These are phyloP conservation scores for Sugiyamaella boreocaroliniensis DNA, from an alignment of 805 yeast genomes.

Conservation along the genomic window DNA sequence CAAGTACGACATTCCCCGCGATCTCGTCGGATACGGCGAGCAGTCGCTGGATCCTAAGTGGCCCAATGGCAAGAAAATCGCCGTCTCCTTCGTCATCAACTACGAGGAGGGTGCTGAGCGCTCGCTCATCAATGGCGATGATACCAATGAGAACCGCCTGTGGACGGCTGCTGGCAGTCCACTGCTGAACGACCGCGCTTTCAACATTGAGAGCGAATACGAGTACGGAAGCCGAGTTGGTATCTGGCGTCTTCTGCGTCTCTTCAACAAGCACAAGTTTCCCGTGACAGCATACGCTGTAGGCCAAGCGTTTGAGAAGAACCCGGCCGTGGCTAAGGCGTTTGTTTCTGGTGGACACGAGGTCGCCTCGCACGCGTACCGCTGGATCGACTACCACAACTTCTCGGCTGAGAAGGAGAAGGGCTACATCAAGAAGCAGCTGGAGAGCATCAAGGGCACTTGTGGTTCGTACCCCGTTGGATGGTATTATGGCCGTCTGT, in stretches of 20 bases:
- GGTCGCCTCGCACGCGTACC: conserved; percentile 34
- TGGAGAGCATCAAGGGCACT: conserved; percentile 28
- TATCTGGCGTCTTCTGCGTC: conserved; percentile 31
- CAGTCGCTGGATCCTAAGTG: conserved; percentile 28
- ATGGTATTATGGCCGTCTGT: conserved; percentile 34
- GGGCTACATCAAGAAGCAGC: conserved; percentile 29
- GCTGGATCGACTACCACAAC: conserved; percentile 33
- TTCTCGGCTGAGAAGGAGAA: conserved; percentile 30
- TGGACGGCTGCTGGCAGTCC: conserved; percentile 10
- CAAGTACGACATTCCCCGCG: conserved; percentile 23
- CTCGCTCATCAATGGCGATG: conserved; percentile 29
- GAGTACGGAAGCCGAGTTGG: conserved; percentile 34
- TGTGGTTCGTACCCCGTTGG: conserved; percentile 34
- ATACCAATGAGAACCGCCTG: conserved; percentile 8
- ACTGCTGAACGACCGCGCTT: conserved; percentile 5
- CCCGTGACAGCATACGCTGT: conserved; percentile 35
- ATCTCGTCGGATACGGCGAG: conserved; percentile 31
- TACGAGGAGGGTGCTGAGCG: conserved; percentile 35
- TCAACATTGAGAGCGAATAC: conserved; percentile 30
- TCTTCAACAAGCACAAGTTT: conserved; percentile 30
- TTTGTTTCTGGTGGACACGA: conserved; percentile 36
- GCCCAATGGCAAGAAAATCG: conserved; percentile 32
- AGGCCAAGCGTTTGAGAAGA: conserved; percentile 34
- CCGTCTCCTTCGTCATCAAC: conserved; percentile 31
- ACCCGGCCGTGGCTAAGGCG: conserved; percentile 33